phyloP scores from a whole-genome alignment of 495 filamentous ascomycete genomes.

The Achaetomiella virescens region DNA sequence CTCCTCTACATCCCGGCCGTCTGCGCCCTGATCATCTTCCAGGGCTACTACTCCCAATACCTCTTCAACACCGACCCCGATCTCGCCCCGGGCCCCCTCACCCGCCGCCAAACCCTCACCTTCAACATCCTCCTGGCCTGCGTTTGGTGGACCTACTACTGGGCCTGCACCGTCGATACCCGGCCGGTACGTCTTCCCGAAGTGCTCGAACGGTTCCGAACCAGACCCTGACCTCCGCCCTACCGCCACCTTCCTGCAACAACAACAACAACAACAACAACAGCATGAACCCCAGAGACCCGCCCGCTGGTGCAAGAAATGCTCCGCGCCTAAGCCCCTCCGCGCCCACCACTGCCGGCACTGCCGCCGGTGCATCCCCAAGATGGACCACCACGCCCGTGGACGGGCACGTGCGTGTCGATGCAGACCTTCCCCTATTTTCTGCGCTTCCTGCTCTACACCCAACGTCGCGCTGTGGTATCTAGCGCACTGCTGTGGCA shows the following conservation, averaged over 20 bases:
- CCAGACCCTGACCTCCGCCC: slow-evolving; percentile 18
- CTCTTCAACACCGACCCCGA: slow-evolving; percentile 57
- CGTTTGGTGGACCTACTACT: slow-evolving; percentile 74
- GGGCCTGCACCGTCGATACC: slow-evolving; percentile 73
- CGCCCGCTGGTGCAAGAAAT: slow-evolving; percentile 76
- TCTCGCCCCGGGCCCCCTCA: slow-evolving; percentile 63
- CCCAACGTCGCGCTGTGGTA: slow-evolving; percentile 60
- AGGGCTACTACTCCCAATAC: slow-evolving; percentile 77
- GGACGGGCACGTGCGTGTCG: slow-evolving; percentile 91
- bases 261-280: not conserved
- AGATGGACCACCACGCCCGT: slow-evolving; percentile 98
- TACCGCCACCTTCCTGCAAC: slow-evolving; percentile 9
- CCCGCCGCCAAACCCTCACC: slow-evolving; percentile 50
- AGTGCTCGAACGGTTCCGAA: slow-evolving; percentile 6
- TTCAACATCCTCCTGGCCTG: slow-evolving; percentile 71
- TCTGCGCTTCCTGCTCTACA: slow-evolving; percentile 77
- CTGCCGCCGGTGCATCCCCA: slow-evolving; percentile 84
- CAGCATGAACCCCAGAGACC: slow-evolving; percentile 11
- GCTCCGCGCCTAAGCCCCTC: slow-evolving; percentile 73
- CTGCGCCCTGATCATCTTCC: slow-evolving; percentile 62
- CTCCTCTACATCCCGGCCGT: slow-evolving; percentile 62
- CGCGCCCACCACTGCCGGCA: slow-evolving; percentile 88
- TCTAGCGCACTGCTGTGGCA: slow-evolving; percentile 53
- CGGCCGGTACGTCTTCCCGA: slow-evolving; percentile 49
- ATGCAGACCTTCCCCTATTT: slow-evolving; percentile 86